phyloP scores from a whole-genome alignment of 306 rosid species.

The Cucumis cinereus region DNA sequence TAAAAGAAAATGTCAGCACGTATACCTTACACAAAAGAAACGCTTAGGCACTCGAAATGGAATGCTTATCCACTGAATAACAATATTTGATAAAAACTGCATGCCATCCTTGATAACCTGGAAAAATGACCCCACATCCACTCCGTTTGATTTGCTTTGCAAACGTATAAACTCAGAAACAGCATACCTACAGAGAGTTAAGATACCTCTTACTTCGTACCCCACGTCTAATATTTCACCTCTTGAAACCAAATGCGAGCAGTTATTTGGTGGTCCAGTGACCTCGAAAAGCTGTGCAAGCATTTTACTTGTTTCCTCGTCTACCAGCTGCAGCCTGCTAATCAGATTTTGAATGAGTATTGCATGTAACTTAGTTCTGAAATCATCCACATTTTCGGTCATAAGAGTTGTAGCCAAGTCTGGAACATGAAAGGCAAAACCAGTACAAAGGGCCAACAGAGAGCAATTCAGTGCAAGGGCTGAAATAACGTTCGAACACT shows the following conservation, averaged over 20 bases:
- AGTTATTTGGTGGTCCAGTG: conserved; percentile 14
- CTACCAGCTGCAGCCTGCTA: conserved; percentile 28
- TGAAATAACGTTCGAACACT: conserved; percentile 28
- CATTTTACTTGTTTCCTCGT: conserved; percentile 25
- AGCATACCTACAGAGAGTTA: conserved; percentile 24
- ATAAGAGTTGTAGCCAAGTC: conserved; percentile 3
- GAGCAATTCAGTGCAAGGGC: conserved; percentile 40
- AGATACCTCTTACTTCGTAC: conserved; percentile 26
- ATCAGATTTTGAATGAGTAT: conserved; percentile 25
- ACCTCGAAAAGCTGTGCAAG: conserved; percentile 26
- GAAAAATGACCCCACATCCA: conserved; percentile 11
- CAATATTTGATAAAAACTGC: conserved; percentile 15
- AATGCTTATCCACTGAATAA: conserved; percentile 35
- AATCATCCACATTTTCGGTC: conserved; percentile 4
- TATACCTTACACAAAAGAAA: conserved; percentile 52
- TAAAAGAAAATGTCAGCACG: not conserved
- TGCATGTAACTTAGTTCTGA: conserved; percentile 11
- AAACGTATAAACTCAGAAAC: conserved; percentile 20
- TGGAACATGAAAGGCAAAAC: conserved; percentile 30
- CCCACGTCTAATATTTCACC: conserved; percentile 11
- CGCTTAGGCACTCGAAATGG: conserved; percentile 36
- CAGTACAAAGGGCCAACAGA: conserved; percentile 40
- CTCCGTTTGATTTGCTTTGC: conserved; percentile 12
- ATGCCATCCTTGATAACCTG: conserved; percentile 21
- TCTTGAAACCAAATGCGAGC: conserved; percentile 20